Evolutionary conservation across 1,284 basidiomycete species (phyloP), one percentile per base, ranked within the genome.

Genomic region (Erythrobasidium hasegawianum): DNA sequence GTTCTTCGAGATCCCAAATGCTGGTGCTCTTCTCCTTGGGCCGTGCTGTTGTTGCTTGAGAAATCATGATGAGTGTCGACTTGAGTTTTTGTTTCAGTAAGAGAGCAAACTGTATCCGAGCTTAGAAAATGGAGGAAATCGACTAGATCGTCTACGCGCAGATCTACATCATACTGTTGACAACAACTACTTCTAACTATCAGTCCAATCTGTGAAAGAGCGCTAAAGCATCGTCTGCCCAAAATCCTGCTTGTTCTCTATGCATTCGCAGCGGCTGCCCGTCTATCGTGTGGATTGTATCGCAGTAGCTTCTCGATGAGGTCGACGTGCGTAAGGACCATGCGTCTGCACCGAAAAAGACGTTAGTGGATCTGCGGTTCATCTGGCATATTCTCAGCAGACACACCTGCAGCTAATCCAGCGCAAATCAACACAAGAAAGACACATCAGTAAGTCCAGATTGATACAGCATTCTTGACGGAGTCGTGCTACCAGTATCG

Each of bases 261-360:
- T 33, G 33, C 33, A 33, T 33, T 33, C 11, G 33, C 33, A 33
- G 33, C 33, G 33, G 33, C 33, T 33, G 33, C 33, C 11, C 33
- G 33, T 33, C 33, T n/a, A 8, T 47, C 43, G 14, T 47, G 43
- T 5, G 43, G 61, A 27, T 64, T 64, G 27, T 64, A 64, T 2
- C 61, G 53, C 10, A 64, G 61, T 14, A 64, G 60, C 55, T 74
- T 73, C 68, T 73, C 72, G 52, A 72, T 72, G 11, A 73, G 50
- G 57, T 73, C 72, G 69, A 97, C 93, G 77, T 98, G 95, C 0
- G 95, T 97, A 64, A 97, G 81, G 11, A 98, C 90, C 95, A 98
- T 98, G 61, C 95, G 84, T 54, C 95, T 83, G 79, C 49, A 11
- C 20, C 29, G 16, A 20, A 29, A 33, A 33, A 11, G 11, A 11